Evolutionary conservation across 768 basidiomycete species (phyloP).

Genomic region (Saitozyma sp.): DNA sequence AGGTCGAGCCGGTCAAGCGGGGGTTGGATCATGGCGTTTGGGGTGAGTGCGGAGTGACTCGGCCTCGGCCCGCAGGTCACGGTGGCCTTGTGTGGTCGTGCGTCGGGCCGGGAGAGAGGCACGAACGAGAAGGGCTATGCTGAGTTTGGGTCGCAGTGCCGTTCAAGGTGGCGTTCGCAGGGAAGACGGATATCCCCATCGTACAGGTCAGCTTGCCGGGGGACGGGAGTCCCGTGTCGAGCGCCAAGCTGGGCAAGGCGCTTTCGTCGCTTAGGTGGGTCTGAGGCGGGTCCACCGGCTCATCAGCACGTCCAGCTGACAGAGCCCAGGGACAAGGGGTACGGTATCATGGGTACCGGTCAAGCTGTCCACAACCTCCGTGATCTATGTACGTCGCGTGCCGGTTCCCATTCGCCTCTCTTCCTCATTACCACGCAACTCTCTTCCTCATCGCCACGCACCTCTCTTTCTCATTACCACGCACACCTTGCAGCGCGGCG

Average conservation of each 20-base stretch:
- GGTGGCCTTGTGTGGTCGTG: too few species aligned
- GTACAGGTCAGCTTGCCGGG: slow-evolving; percentile 44
- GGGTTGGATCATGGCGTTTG: slow-evolving; percentile 48
- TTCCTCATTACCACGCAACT: background rate
- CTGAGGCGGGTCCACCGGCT: background rate
- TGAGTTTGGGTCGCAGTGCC: slow-evolving; percentile 23
- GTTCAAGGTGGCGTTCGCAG: slow-evolving; percentile 32
- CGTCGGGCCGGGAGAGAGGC: background rate
- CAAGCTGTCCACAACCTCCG: slow-evolving; percentile 48
- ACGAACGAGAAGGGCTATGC: background rate
- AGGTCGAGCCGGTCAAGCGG: slow-evolving; percentile 18
- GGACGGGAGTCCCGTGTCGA: slow-evolving; percentile 17
- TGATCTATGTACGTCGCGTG: slow-evolving; percentile 36
- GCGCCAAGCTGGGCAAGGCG: slow-evolving; percentile 38
- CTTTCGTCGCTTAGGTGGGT: slow-evolving; percentile 30
- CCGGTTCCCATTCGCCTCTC: slow-evolving; percentile 1
- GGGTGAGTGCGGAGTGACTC: slow-evolving; percentile 23
- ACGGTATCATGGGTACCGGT: slow-evolving; percentile 41
- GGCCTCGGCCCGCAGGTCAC: too few species aligned
- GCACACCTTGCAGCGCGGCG: too few species aligned
- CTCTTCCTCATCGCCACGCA: too few species aligned
- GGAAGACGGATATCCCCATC: slow-evolving; percentile 27
- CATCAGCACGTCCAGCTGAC: background rate
- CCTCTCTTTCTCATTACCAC: background rate
- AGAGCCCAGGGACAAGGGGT: slow-evolving; percentile 34